Conservation (phyloP, 371 early-diverging fungal genomes). For the Mucor piriformis region DNA sequence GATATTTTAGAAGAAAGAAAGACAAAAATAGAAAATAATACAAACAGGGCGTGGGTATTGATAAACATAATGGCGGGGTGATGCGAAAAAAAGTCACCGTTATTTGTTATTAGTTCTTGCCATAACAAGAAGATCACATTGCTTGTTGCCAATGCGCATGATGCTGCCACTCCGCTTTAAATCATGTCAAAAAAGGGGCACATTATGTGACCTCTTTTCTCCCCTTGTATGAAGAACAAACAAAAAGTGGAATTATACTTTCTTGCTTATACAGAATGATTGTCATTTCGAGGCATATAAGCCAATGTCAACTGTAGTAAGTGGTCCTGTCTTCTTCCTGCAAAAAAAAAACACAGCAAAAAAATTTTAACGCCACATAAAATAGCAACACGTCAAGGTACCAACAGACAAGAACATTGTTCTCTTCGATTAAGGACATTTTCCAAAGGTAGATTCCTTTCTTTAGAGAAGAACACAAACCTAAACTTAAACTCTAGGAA, state of each 20-base stretch:
- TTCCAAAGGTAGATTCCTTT: slow-evolving; percentile 13
- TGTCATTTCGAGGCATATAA: too few species aligned
- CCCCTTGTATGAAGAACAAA: not conserved
- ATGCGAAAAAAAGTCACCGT: not conserved
- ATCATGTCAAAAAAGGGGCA: not conserved
- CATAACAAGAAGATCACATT: not conserved
- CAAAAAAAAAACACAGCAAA: too few species aligned
- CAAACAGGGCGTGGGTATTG: slow-evolving; percentile 1
- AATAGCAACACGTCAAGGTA: not conserved
- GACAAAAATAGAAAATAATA: not conserved
- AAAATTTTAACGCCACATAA: too few species aligned
- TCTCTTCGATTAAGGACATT: slow-evolving; percentile 17
- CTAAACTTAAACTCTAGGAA: too few species aligned
- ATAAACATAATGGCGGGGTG: not conserved
- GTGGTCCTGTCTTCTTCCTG: too few species aligned
- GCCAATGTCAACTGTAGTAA: too few species aligned
- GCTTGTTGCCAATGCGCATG: not conserved
- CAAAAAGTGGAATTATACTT: too few species aligned
- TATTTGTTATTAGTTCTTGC: too few species aligned
- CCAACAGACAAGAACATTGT: not conserved
- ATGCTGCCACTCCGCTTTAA: not conserved
- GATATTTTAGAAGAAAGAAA: slow-evolving; percentile 3
- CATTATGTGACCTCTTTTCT: not conserved
- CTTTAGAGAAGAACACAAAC: too few species aligned
- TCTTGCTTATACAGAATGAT: too few species aligned